These are phyloP conservation scores for Picea mariana DNA, from an alignment of 83 land plant species.

Conservation along the genomic window DNA sequence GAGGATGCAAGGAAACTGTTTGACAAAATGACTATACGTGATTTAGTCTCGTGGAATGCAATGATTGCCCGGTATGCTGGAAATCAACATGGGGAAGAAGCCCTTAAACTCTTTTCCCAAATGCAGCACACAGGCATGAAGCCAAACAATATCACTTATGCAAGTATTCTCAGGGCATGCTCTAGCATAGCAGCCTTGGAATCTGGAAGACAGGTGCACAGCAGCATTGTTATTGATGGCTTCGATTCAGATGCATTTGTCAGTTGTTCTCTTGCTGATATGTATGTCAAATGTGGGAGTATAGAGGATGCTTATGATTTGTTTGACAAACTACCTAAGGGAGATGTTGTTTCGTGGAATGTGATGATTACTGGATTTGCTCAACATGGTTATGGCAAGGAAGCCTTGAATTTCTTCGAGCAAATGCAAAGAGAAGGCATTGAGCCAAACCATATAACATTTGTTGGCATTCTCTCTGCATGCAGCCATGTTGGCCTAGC, in stretches of 20 bases:
- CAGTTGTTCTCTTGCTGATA: constrained; percentile 52
- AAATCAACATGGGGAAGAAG: constrained; percentile 43
- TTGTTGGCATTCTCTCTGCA: constrained; percentile 52
- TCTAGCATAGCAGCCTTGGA: constrained; percentile 32
- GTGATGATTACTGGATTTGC: constrained; percentile 71
- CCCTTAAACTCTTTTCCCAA: constrained; percentile 28
- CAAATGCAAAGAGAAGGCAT: constrained; percentile 40
- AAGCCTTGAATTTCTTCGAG: constrained; percentile 40
- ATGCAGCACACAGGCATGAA: constrained; percentile 35
- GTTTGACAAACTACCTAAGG: constrained; percentile 44
- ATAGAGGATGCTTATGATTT: constrained; percentile 47
- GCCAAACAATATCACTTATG: constrained; percentile 54
- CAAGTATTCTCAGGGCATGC: constrained; percentile 63
- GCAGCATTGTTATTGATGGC: constrained; percentile 30
- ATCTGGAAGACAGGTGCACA: constrained; percentile 49
- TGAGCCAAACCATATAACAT: constrained; percentile 54
- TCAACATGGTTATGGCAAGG: constrained; percentile 34
- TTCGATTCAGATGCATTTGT: constrained; percentile 40
- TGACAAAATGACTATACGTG: constrained; percentile 35
- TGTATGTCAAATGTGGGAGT: no score
- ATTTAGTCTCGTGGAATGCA: constrained; percentile 70
- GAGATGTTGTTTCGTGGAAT: constrained; percentile 66
- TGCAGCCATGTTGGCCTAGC: constrained; percentile 50
- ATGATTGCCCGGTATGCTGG: constrained; percentile 57
- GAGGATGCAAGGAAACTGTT: constrained; percentile 53